Percentiles rank a stretch among this genome's conserved stretches.
phyloP scores from a whole-genome alignment of 2,329 filamentous ascomycete species.

The Xylariales sp. region DNA sequence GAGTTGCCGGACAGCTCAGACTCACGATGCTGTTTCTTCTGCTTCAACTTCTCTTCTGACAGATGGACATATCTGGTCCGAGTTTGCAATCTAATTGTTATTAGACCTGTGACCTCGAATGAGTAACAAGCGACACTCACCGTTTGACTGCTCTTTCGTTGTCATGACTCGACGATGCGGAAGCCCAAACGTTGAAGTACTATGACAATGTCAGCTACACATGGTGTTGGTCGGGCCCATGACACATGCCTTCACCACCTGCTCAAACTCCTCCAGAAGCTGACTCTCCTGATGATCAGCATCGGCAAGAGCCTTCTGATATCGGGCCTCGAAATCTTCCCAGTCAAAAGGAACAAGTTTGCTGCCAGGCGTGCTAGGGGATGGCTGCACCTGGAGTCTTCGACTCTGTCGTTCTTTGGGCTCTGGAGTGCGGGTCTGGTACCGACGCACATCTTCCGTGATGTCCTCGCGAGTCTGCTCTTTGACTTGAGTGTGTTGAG shows the following conservation, averaged over 20 bases:
- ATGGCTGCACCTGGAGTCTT: conserved; percentile 26
- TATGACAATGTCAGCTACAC: conserved; percentile 30
- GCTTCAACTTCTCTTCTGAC: conserved; percentile 64
- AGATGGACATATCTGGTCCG: conserved; percentile 71
- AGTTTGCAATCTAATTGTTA: conserved; percentile 62
- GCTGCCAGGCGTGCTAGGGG: conserved; percentile 48
- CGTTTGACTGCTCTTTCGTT: conserved; percentile 73
- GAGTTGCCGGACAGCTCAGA: conserved; percentile 15
- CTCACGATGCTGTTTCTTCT: conserved; percentile 79
- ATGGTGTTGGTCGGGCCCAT: too few species aligned
- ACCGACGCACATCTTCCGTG: conserved; percentile 3
- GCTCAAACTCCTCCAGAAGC: conserved; percentile 62
- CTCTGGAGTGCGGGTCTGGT: conserved; percentile 23
- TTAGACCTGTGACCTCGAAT: not conserved
- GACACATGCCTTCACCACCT: conserved; percentile 60
- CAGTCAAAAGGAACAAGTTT: conserved; percentile 63
- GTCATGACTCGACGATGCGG: conserved; percentile 67
- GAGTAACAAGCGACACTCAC: conserved; percentile 32
- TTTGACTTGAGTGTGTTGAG: not conserved
- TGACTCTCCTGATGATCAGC: conserved; percentile 60
- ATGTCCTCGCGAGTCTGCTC: too few species aligned
- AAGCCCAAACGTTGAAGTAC: conserved; percentile 79
- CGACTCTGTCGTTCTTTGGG: conserved; percentile 35
- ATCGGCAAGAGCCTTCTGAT: conserved; percentile 59
- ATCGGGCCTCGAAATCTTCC: conserved; percentile 68